Conservation (phyloP, 345 rosid species). For the Cardamine chenopodiifolia region DNA sequence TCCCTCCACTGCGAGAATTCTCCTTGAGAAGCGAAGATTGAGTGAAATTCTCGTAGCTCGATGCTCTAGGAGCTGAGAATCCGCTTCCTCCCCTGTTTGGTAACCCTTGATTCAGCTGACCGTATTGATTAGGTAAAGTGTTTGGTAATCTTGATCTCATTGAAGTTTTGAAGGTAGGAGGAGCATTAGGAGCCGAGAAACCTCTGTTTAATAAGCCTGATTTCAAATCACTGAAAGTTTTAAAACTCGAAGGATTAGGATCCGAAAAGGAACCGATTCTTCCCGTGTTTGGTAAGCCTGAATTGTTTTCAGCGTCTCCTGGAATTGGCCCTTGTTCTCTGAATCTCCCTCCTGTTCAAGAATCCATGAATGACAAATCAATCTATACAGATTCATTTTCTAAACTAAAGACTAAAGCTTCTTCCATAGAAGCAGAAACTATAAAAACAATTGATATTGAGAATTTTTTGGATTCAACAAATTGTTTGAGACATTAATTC, state of each 20-base stretch:
- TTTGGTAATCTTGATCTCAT: conserved; percentile 29
- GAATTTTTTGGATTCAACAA: not conserved
- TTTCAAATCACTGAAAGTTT: conserved; percentile 17
- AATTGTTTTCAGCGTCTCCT: conserved; percentile 29
- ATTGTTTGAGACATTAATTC: not conserved
- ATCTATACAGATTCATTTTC: conserved; percentile 13
- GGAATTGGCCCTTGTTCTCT: not conserved
- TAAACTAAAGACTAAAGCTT: conserved; percentile 1
- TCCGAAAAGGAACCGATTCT: conserved; percentile 10
- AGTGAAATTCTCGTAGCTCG: conserved; percentile 42
- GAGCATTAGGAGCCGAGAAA: conserved; percentile 23
- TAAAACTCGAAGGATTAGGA: conserved; percentile 14
- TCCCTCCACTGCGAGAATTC: conserved; percentile 26
- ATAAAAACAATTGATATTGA: not conserved
- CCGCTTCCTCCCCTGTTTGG: conserved; percentile 21
- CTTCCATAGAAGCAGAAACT: not conserved
- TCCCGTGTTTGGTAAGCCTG: not conserved
- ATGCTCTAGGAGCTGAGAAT: conserved; percentile 31
- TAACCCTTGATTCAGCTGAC: conserved; percentile 24
- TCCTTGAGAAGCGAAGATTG: conserved; percentile 44
- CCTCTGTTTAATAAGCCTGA: conserved; percentile 14
- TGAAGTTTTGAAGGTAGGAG: conserved; percentile 12
- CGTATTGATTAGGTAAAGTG: conserved; percentile 7
- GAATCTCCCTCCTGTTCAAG: conserved; percentile 30
- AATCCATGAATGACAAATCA: conserved; percentile 16